phyloP scores from a whole-genome alignment of 345 rosid genomes.

The Anastatica hierochuntica region DNA sequence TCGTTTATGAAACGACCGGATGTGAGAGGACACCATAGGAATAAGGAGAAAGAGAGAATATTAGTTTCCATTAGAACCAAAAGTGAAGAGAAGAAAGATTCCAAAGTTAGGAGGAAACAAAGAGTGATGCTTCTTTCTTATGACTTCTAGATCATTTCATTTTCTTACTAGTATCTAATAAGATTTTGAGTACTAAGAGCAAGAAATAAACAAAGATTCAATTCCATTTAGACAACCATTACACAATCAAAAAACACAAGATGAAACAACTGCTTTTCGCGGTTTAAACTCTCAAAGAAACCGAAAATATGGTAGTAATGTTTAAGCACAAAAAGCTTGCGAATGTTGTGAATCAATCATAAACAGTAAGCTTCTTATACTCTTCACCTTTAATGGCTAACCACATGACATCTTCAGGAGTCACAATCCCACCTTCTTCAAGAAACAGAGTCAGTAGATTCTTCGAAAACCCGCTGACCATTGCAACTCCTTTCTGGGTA shows the following conservation, averaged over 20 bases:
- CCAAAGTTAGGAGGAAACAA: constrained; percentile 14
- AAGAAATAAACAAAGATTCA: too few species aligned
- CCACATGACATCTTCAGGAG: constrained; percentile 28
- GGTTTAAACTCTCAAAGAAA: too few species aligned
- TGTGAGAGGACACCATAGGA: constrained; percentile 27
- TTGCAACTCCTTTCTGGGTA: constrained; percentile 28
- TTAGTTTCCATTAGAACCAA: constrained; percentile 6
- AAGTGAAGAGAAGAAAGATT: constrained; percentile 23
- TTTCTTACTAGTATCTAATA: background rate
- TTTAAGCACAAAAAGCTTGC: too few species aligned
- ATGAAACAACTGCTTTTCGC: background rate
- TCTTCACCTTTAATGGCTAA: constrained; percentile 24
- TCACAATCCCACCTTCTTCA: constrained; percentile 25
- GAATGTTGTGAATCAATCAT: too few species aligned
- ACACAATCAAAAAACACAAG: too few species aligned
- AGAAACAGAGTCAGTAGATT: constrained; percentile 32
- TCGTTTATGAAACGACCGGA: constrained; percentile 17
- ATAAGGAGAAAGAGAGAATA: constrained; percentile 20
- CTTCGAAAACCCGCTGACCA: constrained; percentile 37
- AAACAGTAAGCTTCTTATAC: constrained; percentile 24
- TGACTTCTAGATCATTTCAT: constrained; percentile 3
- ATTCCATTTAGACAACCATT: too few species aligned
- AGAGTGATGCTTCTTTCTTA: constrained; percentile 10
- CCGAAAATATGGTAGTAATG: too few species aligned
- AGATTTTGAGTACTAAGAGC: background rate